phyloP scores from a whole-genome alignment of 75 land plant genomes.

The Azolla pinnata region DNA sequence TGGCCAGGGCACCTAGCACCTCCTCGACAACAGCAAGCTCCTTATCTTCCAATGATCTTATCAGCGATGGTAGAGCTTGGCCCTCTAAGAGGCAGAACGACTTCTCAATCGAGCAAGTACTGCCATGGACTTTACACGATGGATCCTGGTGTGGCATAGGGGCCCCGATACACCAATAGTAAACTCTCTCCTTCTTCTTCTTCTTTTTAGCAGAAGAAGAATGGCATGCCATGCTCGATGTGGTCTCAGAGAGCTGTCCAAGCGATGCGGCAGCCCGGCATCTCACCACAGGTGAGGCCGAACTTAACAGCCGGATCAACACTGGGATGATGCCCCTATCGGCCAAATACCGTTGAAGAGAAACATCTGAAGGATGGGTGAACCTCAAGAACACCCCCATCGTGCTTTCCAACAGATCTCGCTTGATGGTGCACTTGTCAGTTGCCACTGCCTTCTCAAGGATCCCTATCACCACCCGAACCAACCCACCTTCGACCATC shows the following conservation, averaged over 20 bases:
- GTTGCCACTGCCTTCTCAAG: conserved; percentile 10
- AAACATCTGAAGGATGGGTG: conserved; percentile 26
- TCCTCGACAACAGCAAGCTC: conserved; percentile 38
- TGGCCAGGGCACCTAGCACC: conserved; percentile 38
- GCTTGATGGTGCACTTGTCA: conserved; percentile 7
- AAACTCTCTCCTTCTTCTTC: neutral
- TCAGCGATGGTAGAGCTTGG: conserved; percentile 44
- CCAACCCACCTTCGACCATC: conserved; percentile 35
- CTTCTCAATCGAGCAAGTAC: conserved; percentile 33
- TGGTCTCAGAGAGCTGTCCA: conserved; percentile 41
- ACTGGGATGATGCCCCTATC: conserved; percentile 34
- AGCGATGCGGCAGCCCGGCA: conserved; percentile 45
- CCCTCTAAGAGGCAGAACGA: conserved; percentile 59
- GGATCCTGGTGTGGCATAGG: conserved; percentile 22
- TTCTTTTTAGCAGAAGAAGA: conserved; percentile 15
- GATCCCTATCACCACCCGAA: conserved; percentile 23
- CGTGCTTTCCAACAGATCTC: conserved; percentile 41
- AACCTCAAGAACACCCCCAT: conserved; percentile 43
- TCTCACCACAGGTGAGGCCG: conserved; percentile 37
- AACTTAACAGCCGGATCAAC: conserved; percentile 30
- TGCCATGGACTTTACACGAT: conserved; percentile 41
- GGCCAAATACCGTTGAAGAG: conserved; percentile 35
- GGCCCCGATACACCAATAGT: conserved; percentile 26
- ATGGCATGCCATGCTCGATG: neutral
- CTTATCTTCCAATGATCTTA: conserved; percentile 31